Base-by-base conservation (phyloP, 2,329 filamentous ascomycete species). In the Aspergillus versicolor region DNA sequence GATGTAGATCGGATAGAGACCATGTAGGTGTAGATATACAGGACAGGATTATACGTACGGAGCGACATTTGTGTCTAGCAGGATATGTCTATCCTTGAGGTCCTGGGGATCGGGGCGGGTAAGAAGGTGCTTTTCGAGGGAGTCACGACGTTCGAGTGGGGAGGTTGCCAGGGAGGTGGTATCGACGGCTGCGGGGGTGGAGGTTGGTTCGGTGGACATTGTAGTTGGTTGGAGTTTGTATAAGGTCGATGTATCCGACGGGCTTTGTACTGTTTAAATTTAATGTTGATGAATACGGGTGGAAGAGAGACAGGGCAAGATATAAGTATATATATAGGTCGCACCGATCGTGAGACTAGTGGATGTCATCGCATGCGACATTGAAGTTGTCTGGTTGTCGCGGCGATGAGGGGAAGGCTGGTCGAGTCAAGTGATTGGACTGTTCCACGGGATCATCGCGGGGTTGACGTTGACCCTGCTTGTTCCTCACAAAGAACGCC, bases 111-210 rank as follows among this genome's bases (percentile, higher is more conserved):
- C 84, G 22, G 89, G 89, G 41, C 91, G 88, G 66, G 87, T 84
- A 71, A 87, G 83, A 53, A 91, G 80, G 68, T 90, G 85, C 66
- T 87, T 85, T 74, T 90, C 88, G 12, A 92, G 81, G 4, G 88
- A 91, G 78, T 90, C 87, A 51, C 81, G 77, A 43, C 80, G 79
- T 61, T 81, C 78, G 62, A 79, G 77, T 58, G 82, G 83, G 17
- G 68, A 63, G 34, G 63, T 59, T 42, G 80, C 82, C 74, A 88
- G 83, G 63, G 84, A 79, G 13, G 81, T 81, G 63, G 85, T 77
- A 70, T 88, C 85, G 63, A 87, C 56, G 42, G 64, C 45, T 59
- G 60, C 59, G 48, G 41, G 45, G 55, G 61, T 60, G 32, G 45
- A 61, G 61, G 55, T 56, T 57, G 41, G 13, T 11, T 40, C 42